These are phyloP conservation scores for Sphagnum fallax DNA, from an alignment of 228 moss, liverwort and hornwort species.

Conservation along the genomic window DNA sequence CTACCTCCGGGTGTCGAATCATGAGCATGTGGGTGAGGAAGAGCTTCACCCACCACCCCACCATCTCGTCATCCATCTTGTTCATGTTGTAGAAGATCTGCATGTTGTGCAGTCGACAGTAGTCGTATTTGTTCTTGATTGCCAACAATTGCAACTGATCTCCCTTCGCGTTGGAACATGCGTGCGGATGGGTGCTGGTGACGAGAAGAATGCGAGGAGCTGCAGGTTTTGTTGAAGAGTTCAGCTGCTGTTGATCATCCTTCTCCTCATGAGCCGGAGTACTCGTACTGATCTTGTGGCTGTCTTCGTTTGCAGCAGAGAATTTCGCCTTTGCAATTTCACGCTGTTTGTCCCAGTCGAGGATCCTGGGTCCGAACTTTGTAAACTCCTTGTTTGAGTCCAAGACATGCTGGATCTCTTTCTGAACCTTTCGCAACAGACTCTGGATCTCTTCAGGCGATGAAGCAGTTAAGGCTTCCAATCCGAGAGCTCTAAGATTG, in stretches of 20 bases:
- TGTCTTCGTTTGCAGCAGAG: background rate
- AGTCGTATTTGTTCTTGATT: conserved; percentile 73
- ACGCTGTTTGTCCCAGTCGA: conserved; percentile 52
- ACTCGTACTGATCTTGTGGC: background rate
- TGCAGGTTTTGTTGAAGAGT: background rate
- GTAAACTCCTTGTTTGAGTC: background rate
- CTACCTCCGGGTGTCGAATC: conserved; percentile 32
- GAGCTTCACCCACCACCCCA: conserved; percentile 40
- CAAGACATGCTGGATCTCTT: background rate
- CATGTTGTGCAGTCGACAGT: conserved; percentile 59
- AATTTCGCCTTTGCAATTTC: background rate
- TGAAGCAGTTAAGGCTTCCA: too few species aligned
- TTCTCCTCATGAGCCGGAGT: too few species aligned
- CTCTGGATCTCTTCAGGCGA: background rate
- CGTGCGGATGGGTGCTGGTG: conserved; percentile 42
- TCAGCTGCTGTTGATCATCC: too few species aligned
- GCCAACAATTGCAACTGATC: conserved; percentile 43
- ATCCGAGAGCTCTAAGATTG: too few species aligned
- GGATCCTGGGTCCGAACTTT: conserved; percentile 26
- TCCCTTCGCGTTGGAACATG: conserved; percentile 37
- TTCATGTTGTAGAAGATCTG: conserved; percentile 56
- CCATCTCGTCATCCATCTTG: conserved; percentile 34
- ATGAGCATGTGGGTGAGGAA: conserved; percentile 33
- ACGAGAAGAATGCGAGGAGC: conserved; percentile 39
- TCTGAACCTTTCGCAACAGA: background rate